These are phyloP conservation scores for Poa annua DNA, from an alignment of 176 grass and related monocot species.

Conservation along the genomic window DNA sequence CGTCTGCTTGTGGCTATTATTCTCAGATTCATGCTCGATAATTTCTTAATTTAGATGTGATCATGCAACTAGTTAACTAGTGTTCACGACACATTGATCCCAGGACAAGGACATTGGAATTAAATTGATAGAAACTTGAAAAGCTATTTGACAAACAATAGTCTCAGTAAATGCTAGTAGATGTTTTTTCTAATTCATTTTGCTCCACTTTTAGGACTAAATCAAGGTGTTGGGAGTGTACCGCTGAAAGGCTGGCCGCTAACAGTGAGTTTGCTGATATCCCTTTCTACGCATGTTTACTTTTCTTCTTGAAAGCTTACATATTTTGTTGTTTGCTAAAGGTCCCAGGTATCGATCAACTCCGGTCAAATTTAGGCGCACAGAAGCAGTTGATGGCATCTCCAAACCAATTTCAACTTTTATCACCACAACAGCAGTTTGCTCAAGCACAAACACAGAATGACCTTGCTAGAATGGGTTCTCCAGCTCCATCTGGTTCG, in stretches of 20 bases:
- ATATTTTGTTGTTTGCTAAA: slow-evolving; percentile 52
- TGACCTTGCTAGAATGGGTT: slow-evolving; percentile 76
- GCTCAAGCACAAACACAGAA: slow-evolving; percentile 83
- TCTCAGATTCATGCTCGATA: neutral
- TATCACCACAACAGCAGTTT: slow-evolving; percentile 85
- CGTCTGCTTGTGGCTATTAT: neutral
- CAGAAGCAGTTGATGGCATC: slow-evolving; percentile 81
- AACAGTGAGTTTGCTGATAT: slow-evolving; percentile 58
- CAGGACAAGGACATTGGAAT: neutral
- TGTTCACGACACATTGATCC: neutral
- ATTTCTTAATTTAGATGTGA: slow-evolving; percentile 32
- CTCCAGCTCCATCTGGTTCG: slow-evolving; percentile 74
- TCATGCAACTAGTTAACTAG: neutral
- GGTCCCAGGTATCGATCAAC: slow-evolving; percentile 83
- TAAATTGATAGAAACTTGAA: slow-evolving; percentile 9
- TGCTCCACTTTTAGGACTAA: slow-evolving; percentile 60
- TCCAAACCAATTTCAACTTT: slow-evolving; percentile 89
- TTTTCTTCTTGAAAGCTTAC: slow-evolving; percentile 34
- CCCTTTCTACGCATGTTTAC: slow-evolving; percentile 14
- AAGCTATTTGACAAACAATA: neutral
- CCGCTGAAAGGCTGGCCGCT: slow-evolving; percentile 97
- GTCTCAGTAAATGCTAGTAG: neutral
- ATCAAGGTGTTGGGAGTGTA: slow-evolving; percentile 86
- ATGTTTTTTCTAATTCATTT: slow-evolving; percentile 44
- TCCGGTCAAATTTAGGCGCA: slow-evolving; percentile 75